Evolutionary conservation across 2,329 filamentous ascomycete genomes (phyloP).

Genomic region (Trichoderma semiorbis): DNA sequence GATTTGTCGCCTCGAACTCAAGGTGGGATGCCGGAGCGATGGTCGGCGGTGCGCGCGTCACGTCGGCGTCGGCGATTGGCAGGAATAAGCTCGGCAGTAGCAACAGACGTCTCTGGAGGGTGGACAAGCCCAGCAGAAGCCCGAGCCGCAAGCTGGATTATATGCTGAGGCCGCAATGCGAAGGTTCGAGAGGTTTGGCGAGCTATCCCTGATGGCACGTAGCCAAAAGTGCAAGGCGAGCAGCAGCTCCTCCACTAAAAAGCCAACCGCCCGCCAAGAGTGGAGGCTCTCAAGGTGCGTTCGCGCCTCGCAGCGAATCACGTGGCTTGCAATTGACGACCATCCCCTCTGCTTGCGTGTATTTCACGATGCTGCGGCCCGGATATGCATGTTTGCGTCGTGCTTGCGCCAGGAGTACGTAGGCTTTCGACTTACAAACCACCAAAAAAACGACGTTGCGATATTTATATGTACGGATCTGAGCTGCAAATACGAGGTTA

Average conservation of each 20-base stretch:
- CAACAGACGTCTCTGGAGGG: neutral
- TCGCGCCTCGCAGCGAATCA: slow-evolving; percentile 42
- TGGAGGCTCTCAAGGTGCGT: slow-evolving; percentile 3
- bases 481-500: slow-evolving; percentile 9
- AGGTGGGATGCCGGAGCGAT: slow-evolving; percentile 5
- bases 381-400: neutral
- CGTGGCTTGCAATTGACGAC: slow-evolving; percentile 11
- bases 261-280: slow-evolving; percentile 11
- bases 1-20: neutral
- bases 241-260: slow-evolving; percentile 17
- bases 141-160: neutral
- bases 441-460: slow-evolving; percentile 2
- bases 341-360: slow-evolving; percentile 8
- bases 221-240: slow-evolving; percentile 13
- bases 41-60: slow-evolving; percentile 1
- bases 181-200: neutral
- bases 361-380: slow-evolving; percentile 6
- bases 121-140: neutral
- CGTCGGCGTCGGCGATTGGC: neutral
- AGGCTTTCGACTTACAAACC: neutral
- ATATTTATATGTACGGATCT: slow-evolving; percentile 9
- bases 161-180: slow-evolving; percentile 2
- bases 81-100: neutral
- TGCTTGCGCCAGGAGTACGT: neutral
- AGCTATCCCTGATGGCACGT: slow-evolving; percentile 16